Conservation (phyloP, 768 basidiomycete species). For the Mycena polygramma region DNA sequence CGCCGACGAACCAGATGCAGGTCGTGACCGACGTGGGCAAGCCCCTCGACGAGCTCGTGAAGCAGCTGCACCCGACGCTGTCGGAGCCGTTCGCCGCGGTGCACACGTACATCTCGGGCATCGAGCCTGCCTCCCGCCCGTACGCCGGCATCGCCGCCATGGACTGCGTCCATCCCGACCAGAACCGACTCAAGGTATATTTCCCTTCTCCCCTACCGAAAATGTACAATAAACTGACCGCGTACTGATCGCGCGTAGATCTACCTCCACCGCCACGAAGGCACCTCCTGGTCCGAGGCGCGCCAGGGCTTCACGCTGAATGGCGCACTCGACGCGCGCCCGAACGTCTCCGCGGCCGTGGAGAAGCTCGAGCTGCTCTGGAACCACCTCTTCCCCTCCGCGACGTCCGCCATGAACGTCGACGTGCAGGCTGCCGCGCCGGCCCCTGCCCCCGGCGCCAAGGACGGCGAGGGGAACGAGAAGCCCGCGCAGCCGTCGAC, state of each 20-base stretch:
- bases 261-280: slow-evolving; percentile 46
- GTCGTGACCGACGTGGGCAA: slow-evolving; percentile 34
- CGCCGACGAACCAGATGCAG: slow-evolving; percentile 26
- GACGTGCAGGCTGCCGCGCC: slow-evolving; percentile 36
- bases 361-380: slow-evolving; percentile 44
- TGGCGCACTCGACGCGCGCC: slow-evolving; percentile 41
- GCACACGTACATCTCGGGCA: slow-evolving; percentile 43
- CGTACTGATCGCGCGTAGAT: slow-evolving; percentile 36
- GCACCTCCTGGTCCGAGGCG: slow-evolving; percentile 47
- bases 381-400: slow-evolving; percentile 48
- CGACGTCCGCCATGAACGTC: slow-evolving; percentile 39
- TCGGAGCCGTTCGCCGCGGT: slow-evolving; percentile 44
- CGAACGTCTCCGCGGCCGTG: slow-evolving; percentile 41
- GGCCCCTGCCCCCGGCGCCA: too few species aligned
- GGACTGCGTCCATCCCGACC: slow-evolving; percentile 44
- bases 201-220: too few species aligned
- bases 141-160: slow-evolving; percentile 46
- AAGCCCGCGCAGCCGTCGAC: slow-evolving; percentile 43
- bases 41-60: slow-evolving; percentile 41
- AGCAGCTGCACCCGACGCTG: slow-evolving; percentile 43
- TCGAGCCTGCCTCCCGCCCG: slow-evolving; percentile 42
- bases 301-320: slow-evolving; percentile 44
- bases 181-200: slow-evolving; percentile 47
- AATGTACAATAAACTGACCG: neutral
- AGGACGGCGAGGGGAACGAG: neutral